These are phyloP conservation scores for Epicoccum nigrum DNA, from an alignment of 2,329 filamentous ascomycete species.

Conservation along the genomic window DNA sequence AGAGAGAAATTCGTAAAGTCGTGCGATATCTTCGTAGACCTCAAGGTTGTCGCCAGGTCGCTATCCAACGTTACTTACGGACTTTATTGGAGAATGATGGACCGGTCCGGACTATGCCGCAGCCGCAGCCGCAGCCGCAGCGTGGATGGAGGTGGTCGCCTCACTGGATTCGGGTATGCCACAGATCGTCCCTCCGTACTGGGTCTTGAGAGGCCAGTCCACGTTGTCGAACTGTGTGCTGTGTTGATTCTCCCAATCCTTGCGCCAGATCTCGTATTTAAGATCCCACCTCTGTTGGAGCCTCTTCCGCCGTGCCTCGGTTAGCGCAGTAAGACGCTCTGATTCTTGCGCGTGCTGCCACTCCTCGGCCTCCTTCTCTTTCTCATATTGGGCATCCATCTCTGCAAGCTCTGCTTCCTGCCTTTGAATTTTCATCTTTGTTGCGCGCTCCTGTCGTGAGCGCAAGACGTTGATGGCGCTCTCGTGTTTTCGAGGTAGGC, in stretches of 20 bases:
- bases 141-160: constrained; percentile 27
- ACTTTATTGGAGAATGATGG: constrained; percentile 3
- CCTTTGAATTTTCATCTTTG: constrained; percentile 43
- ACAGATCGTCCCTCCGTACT: constrained; percentile 15
- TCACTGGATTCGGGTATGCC: constrained; percentile 31
- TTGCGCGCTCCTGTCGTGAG: constrained; percentile 51
- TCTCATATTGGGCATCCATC: constrained; percentile 41
- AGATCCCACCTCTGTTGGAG: constrained; percentile 49
- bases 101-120: constrained; percentile 16
- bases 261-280: constrained; percentile 48
- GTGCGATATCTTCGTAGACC: constrained; percentile 2
- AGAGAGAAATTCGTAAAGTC: constrained; percentile 3
- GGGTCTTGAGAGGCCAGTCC: constrained; percentile 35
- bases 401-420: constrained; percentile 50
- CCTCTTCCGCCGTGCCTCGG: constrained; percentile 41
- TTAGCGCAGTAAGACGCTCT: constrained; percentile 41
- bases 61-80: constrained; percentile 11
- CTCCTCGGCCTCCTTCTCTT: constrained; percentile 44
- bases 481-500: constrained; percentile 51
- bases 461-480: constrained; percentile 56
- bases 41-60: constrained; percentile 6
- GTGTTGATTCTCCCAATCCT: constrained; percentile 43
- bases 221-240: constrained; percentile 37
- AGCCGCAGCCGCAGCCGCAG: too few relatives aligned
- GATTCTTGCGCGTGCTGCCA: constrained; percentile 41